Evolutionary conservation across 192 early-diverging fungal species (phyloP).

Genomic region (Umbelopsis isabellina): DNA sequence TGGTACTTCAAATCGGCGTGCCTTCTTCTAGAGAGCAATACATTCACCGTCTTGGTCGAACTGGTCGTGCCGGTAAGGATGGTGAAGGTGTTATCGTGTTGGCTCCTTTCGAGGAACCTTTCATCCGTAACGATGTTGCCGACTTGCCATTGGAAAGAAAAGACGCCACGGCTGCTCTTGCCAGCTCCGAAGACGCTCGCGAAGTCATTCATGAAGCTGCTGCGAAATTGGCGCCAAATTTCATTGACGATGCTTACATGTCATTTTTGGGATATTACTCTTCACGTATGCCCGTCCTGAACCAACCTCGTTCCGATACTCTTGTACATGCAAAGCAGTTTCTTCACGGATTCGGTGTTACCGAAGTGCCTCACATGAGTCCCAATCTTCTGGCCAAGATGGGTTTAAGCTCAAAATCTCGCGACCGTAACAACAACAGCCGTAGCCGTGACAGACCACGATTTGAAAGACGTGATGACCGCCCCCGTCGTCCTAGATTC

Average conservation of each 20-base stretch:
- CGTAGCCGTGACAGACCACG: neutral
- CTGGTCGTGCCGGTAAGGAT: slow-evolving; percentile 91
- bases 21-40: slow-evolving; percentile 86
- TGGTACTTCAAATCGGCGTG: slow-evolving; percentile 90
- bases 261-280: slow-evolving; percentile 65
- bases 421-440: neutral
- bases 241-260: slow-evolving; percentile 58
- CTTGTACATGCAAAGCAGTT: slow-evolving; percentile 46
- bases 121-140: slow-evolving; percentile 58
- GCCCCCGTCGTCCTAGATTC: neutral
- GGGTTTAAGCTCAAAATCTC: slow-evolving; percentile 33
- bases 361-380: slow-evolving; percentile 46
- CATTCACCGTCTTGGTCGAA: slow-evolving; percentile 95
- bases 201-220: slow-evolving; percentile 33
- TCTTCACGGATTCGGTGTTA: slow-evolving; percentile 47
- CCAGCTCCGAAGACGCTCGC: slow-evolving; percentile 27
- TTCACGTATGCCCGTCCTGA: slow-evolving; percentile 43
- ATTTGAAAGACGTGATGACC: neutral
- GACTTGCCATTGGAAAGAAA: slow-evolving; percentile 62
- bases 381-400: slow-evolving; percentile 47
- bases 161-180: slow-evolving; percentile 35
- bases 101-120: slow-evolving; percentile 76
- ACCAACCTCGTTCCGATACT: slow-evolving; percentile 39
- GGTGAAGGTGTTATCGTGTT: slow-evolving; percentile 88
- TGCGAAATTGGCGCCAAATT: slow-evolving; percentile 49